Percentiles rank a stretch among this genome's conserved stretches.
These are phyloP conservation scores for Alternaria triticimaculans DNA, from an alignment of 2,329 filamentous ascomycete genomes.

Conservation along the genomic window DNA sequence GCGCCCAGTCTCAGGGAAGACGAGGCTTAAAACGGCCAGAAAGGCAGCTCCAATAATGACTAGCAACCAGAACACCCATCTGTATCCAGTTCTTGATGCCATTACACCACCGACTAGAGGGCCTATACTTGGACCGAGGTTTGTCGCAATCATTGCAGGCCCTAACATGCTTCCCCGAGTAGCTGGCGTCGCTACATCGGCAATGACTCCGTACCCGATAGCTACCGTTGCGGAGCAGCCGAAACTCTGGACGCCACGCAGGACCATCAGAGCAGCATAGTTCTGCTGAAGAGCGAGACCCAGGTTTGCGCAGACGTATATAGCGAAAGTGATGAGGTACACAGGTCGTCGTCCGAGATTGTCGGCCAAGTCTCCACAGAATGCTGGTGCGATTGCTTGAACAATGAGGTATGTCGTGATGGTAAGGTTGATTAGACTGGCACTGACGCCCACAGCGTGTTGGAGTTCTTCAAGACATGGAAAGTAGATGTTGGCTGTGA, in stretches of 20 bases:
- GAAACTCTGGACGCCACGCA: background rate
- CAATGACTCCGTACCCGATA: background rate
- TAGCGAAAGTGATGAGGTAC: background rate
- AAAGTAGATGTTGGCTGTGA: background rate
- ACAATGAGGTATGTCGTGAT: background rate
- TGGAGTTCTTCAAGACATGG: background rate
- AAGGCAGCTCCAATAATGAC: background rate
- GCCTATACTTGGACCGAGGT: background rate
- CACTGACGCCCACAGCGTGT: background rate
- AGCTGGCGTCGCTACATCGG: background rate
- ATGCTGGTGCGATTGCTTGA: background rate
- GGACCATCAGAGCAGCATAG: background rate
- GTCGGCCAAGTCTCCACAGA: background rate
- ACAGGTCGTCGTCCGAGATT: background rate
- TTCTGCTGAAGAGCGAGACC: background rate
- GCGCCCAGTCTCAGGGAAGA: constrained; percentile 1
- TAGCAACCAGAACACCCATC: constrained; percentile 1
- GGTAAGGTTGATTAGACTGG: background rate
- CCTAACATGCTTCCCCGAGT: background rate
- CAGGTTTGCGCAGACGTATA: background rate
- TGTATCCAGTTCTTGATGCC: background rate
- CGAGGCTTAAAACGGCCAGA: background rate
- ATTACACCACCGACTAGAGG: background rate
- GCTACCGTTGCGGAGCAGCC: background rate
- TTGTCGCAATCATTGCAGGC: background rate